Conservation (phyloP, 257 asterid genomes). For the Solanum gandarillasii region DNA sequence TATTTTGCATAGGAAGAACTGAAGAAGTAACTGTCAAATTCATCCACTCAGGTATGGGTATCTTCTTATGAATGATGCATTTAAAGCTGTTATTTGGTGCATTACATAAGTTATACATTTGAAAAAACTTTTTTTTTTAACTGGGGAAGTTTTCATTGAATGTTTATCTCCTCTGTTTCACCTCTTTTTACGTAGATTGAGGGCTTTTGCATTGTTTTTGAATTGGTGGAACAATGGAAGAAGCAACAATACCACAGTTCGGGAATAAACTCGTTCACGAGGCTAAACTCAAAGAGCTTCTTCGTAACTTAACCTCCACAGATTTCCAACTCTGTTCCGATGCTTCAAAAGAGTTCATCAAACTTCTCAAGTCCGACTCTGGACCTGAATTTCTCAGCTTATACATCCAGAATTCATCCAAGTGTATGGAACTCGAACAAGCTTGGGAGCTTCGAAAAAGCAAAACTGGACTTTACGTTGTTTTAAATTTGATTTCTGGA, state of each 20-base stretch:
- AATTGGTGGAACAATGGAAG: background rate
- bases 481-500: slow-evolving; percentile 46
- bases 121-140: background rate
- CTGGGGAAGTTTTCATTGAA: background rate
- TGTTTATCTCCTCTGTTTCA: background rate
- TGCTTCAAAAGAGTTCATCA: slow-evolving; percentile 58
- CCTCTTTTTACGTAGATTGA: background rate
- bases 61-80: background rate
- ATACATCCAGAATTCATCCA: slow-evolving; percentile 37
- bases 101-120: background rate
- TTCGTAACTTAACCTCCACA: slow-evolving; percentile 53
- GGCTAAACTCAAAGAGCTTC: slow-evolving; percentile 66
- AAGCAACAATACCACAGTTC: background rate
- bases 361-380: slow-evolving; percentile 47
- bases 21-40: background rate
- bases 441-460: slow-evolving; percentile 69
- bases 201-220: background rate
- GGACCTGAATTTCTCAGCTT: slow-evolving; percentile 36
- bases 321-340: slow-evolving; percentile 47
- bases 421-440: slow-evolving; percentile 53
- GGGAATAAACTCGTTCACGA: slow-evolving; percentile 27
- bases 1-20: background rate
- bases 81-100: background rate
- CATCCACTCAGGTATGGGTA: background rate
- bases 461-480: slow-evolving; percentile 37